phyloP scores from a whole-genome alignment of 495 filamentous ascomycete genomes.

The Chaetomium cochliodes region DNA sequence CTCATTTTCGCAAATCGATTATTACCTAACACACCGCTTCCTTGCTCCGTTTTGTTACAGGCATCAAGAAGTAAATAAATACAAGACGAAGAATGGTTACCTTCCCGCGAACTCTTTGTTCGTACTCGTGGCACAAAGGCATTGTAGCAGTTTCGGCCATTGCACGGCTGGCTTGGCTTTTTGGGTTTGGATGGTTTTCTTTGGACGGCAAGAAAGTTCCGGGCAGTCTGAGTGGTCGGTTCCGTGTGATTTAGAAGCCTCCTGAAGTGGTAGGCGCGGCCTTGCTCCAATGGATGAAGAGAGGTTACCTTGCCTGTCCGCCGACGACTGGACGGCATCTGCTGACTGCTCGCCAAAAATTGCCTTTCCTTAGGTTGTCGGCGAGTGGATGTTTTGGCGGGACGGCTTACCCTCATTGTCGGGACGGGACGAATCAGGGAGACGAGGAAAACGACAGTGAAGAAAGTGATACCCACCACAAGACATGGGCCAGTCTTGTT shows the following conservation, averaged over 20 bases:
- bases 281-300: not conserved
- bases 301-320: slow-evolving; percentile 1
- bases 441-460: slow-evolving; percentile 38
- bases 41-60: slow-evolving; percentile 19
- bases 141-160: not conserved
- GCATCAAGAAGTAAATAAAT: slow-evolving; percentile 21
- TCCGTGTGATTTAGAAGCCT: not conserved
- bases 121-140: not conserved
- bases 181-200: not conserved
- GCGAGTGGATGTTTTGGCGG: not conserved
- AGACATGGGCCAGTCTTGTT: slow-evolving; percentile 33
- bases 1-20: slow-evolving; percentile 15
- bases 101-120: slow-evolving; percentile 21
- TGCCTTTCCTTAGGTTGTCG: not conserved
- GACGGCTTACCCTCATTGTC: slow-evolving; percentile 64
- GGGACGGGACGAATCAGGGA: slow-evolving; percentile 44
- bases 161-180: not conserved
- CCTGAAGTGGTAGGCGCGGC: not conserved
- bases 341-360: not conserved
- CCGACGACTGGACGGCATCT: not conserved
- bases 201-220: not conserved
- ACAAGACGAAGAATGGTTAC: slow-evolving; percentile 25
- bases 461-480: slow-evolving; percentile 49
- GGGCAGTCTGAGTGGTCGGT: not conserved
- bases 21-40: slow-evolving; percentile 13